phyloP scores from a whole-genome alignment of 1,284 basidiomycete genomes.

The Cutaneotrichosporon curvatum region DNA sequence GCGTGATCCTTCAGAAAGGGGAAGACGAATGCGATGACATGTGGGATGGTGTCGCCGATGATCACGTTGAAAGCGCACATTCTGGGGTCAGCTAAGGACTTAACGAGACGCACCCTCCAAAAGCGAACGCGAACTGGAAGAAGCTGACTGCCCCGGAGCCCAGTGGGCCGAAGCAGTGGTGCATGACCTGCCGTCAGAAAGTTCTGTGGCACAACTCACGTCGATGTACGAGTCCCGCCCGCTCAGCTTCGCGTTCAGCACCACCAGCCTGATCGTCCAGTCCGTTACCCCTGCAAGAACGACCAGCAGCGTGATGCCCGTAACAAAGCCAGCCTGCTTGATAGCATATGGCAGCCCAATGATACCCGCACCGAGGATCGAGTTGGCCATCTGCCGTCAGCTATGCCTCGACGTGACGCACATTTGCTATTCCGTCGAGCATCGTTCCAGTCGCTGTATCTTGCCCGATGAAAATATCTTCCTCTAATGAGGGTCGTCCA shows the following conservation, averaged over 20 bases:
- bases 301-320: constrained; percentile 73
- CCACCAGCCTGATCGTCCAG: constrained; percentile 96
- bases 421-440: constrained; percentile 44
- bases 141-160: constrained; percentile 89
- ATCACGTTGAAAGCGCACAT: constrained; percentile 97
- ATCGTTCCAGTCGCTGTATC: constrained; percentile 33
- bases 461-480: not conserved
- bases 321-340: constrained; percentile 84
- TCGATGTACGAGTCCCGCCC: constrained; percentile 91
- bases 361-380: constrained; percentile 91
- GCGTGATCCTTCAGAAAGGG: constrained; percentile 64
- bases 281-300: constrained; percentile 79
- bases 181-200: constrained; percentile 59
- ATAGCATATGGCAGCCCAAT: constrained; percentile 91
- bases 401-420: constrained; percentile 11
- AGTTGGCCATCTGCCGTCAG: constrained; percentile 62
- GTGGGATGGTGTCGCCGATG: constrained; percentile 86
- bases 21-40: constrained; percentile 81
- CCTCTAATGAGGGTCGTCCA: constrained; percentile 10
- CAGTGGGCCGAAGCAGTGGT: constrained; percentile 81
- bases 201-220: constrained; percentile 25
- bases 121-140: constrained; percentile 96
- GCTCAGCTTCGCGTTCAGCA: constrained; percentile 90
- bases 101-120: constrained; percentile 59
- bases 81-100: constrained; percentile 48